phyloP scores from a whole-genome alignment of 129 eudicot genomes.

The Helichrysum umbraculigerum region DNA sequence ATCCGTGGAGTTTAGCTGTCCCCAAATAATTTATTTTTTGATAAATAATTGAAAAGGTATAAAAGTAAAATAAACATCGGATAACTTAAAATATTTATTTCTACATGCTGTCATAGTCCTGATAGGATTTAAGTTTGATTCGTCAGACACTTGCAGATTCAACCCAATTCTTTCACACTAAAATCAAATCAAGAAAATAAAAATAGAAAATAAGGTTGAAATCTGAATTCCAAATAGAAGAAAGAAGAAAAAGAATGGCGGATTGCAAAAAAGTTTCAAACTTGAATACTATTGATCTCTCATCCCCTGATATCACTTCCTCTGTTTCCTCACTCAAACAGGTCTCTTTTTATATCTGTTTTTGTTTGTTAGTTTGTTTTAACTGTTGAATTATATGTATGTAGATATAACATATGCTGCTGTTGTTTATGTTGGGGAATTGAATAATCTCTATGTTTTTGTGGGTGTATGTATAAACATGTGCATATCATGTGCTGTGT shows the following conservation, averaged over 20 bases:
- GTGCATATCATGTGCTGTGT: conserved; percentile 2
- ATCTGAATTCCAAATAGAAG: neutral
- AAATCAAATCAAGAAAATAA: no score
- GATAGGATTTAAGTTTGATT: neutral
- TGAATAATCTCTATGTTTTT: neutral
- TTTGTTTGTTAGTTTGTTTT: neutral
- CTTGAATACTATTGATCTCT: conserved; percentile 75
- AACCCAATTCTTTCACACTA: neutral
- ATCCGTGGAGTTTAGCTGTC: no score
- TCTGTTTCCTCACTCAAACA: conserved; percentile 83
- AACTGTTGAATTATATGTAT: neutral
- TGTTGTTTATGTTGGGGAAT: neutral
- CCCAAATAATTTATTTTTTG: no score
- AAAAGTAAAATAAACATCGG: neutral
- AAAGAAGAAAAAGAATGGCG: conserved; percentile 15
- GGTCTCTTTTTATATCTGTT: conserved; percentile 27
- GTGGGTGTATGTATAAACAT: conserved; percentile 1
- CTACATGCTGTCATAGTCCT: neutral
- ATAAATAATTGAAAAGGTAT: no score
- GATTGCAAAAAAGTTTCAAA: conserved; percentile 33
- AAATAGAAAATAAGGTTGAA: neutral
- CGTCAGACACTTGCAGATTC: neutral
- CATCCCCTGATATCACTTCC: conserved; percentile 52
- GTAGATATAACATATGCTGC: no score
- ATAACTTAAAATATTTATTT: neutral